Conservation (phyloP, 345 rosid species). For the Hibiscus mutabilis region DNA sequence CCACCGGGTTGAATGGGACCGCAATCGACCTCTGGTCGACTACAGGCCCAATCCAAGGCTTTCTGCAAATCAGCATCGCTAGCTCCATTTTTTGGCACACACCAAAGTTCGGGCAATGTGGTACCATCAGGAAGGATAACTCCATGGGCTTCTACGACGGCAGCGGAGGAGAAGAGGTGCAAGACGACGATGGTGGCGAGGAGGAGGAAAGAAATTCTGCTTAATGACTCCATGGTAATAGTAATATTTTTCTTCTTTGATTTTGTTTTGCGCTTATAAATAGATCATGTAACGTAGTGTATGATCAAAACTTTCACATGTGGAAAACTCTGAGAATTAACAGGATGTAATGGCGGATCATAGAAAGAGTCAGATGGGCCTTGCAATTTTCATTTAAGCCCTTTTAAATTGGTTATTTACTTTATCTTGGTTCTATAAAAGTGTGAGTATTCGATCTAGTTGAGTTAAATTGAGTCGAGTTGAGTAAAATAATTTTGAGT, state of each 20-base stretch:
- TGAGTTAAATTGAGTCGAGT: too few relatives aligned
- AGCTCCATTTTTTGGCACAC: neutral
- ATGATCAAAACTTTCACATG: neutral
- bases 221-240: neutral
- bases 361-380: too few relatives aligned
- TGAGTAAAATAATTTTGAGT: too few relatives aligned
- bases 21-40: neutral
- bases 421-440: too few relatives aligned
- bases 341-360: too few relatives aligned
- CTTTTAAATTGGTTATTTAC: too few relatives aligned
- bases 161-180: neutral
- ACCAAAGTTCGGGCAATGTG: neutral
- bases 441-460: too few relatives aligned
- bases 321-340: neutral
- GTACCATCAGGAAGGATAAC: neutral
- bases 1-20: neutral
- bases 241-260: neutral
- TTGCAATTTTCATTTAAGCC: too few relatives aligned
- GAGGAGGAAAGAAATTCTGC: neutral
- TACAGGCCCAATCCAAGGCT: neutral
- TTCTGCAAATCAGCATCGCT: neutral
- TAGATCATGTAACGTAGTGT: neutral
- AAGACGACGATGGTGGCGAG: neutral
- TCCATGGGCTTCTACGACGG: neutral
- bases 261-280: conserved; percentile 31